These are phyloP conservation scores for Zygosaccharomyces bailii DNA, from an alignment of 805 yeast genomes.

Conservation along the genomic window DNA sequence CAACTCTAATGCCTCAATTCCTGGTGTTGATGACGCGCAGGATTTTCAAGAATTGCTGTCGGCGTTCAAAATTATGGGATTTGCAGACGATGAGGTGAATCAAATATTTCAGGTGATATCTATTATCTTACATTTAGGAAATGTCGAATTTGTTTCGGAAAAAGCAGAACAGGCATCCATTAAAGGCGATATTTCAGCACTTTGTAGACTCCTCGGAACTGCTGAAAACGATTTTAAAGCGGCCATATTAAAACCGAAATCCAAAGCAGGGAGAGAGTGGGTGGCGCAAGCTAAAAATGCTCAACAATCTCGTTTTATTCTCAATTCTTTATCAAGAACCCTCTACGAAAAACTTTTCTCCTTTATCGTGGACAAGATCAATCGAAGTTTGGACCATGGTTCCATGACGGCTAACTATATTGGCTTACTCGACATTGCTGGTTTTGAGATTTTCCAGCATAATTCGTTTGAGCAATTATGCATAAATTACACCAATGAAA, in stretches of 20 bases:
- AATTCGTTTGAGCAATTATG: conserved; percentile 97
- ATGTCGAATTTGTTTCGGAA: conserved; percentile 65
- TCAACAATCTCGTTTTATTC: conserved; percentile 69
- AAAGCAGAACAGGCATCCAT: conserved; percentile 75
- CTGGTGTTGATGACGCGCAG: conserved; percentile 69
- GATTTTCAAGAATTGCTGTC: conserved; percentile 61
- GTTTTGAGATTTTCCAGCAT: conserved; percentile 91
- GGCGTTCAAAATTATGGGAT: conserved; percentile 74
- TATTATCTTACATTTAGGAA: conserved; percentile 79
- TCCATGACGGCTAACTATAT: conserved; percentile 55
- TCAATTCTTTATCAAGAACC: conserved; percentile 85
- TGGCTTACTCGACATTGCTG: conserved; percentile 96
- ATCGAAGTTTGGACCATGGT: conserved; percentile 55
- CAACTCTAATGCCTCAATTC: conserved; percentile 52
- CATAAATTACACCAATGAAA: conserved; percentile 95
- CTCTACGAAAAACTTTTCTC: conserved; percentile 83
- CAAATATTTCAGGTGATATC: conserved; percentile 68
- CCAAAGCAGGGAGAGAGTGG: conserved; percentile 85
- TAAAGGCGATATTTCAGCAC: conserved; percentile 46
- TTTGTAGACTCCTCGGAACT: conserved; percentile 66
- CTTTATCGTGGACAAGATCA: conserved; percentile 70
- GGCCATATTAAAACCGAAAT: conserved; percentile 71
- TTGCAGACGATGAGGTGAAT: conserved; percentile 50
- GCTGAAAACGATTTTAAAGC: conserved; percentile 46
- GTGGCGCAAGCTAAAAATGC: conserved; percentile 78